Base-by-base conservation (phyloP, 495 filamentous ascomycete genomes). In the Penicillium fimorum region DNA sequence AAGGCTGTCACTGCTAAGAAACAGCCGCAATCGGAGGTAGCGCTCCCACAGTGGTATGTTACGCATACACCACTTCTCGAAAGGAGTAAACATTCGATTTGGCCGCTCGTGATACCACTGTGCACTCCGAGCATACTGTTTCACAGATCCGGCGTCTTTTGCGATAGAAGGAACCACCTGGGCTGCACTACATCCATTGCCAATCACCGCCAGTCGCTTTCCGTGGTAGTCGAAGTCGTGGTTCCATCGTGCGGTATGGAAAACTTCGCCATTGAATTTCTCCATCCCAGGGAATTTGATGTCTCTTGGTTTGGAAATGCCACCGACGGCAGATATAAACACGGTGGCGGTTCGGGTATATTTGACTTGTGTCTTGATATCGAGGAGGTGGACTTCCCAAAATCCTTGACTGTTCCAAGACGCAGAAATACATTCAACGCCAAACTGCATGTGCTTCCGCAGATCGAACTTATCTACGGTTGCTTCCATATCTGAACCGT, bases 81-180 rank as follows among this genome's bases (percentile, higher is more conserved):
- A 41, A 11, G 38, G 1, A 1, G 12, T 41, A 4, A 41, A 41
- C 5, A 0, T 13, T 7, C 58, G 43, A 29, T 65, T 60, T 6
- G 80, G 77, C 17, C 50, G 44, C 12, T 18, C 65, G 4, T 76
- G 69, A 1, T 82, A 74, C 82, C 82, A 85, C 20, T 80, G 82
- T 4, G 80, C 77, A 45, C 78, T 77, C 11, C 83, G 64, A 72
- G 82, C 81, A 38, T 82, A 65, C 42, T 84, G 82, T 7, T 74
- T 78, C 0, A 84, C 76, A 17, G 71, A 79, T 55, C 73, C 79
- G 7, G 73, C 80, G 22, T 69, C 63, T 47, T 73, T 58, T 0
- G 58, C 63, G 5, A 78, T 47, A 25, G 41, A 46, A 20, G 72
- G 73, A 1, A 75, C 67, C 38, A 74, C 55, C 44, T 76, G 73